Percentiles rank a stretch among this genome's conserved stretches.
phyloP scores from a whole-genome alignment of 768 basidiomycete species.

The Boletus rufocinnamomeus region DNA sequence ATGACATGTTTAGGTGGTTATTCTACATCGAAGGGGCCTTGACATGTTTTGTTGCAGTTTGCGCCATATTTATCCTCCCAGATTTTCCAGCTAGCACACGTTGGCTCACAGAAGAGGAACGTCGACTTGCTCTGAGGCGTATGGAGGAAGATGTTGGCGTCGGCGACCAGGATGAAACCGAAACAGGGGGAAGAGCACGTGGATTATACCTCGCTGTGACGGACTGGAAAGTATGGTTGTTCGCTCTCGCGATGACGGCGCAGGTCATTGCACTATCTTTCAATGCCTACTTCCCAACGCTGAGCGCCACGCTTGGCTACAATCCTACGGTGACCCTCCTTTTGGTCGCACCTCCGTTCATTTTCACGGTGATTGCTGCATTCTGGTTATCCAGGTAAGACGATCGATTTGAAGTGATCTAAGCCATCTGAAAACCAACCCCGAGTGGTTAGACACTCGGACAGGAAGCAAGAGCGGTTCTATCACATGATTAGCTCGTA shows the following conservation, averaged over 20 bases:
- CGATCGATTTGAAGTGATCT: not conserved
- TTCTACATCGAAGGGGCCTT: slow-evolving; percentile 50
- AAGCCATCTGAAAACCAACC: slow-evolving; percentile 3
- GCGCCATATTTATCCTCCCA: slow-evolving; percentile 50
- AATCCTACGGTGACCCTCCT: slow-evolving; percentile 62
- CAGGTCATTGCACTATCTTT: slow-evolving; percentile 60
- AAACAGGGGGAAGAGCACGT: slow-evolving; percentile 37
- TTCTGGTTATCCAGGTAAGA: slow-evolving; percentile 53
- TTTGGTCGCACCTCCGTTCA: slow-evolving; percentile 77
- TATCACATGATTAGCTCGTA: slow-evolving; percentile 63
- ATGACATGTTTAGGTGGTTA: slow-evolving; percentile 43
- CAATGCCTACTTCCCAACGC: slow-evolving; percentile 81
- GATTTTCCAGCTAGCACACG: slow-evolving; percentile 44
- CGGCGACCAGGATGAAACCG: slow-evolving; percentile 52
- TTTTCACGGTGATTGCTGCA: slow-evolving; percentile 56
- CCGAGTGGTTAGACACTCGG: slow-evolving; percentile 56
- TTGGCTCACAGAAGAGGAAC: slow-evolving; percentile 41
- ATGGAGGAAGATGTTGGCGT: slow-evolving; percentile 68
- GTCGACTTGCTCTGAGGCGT: slow-evolving; percentile 52
- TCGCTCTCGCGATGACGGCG: slow-evolving; percentile 51
- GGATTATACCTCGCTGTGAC: slow-evolving; percentile 63
- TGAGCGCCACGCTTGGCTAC: slow-evolving; percentile 72
- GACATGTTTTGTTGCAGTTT: slow-evolving; percentile 47
- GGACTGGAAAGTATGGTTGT: slow-evolving; percentile 84
- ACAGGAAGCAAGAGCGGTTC: slow-evolving; percentile 68